Percentiles rank a stretch among this genome's conserved stretches.
Evolutionary conservation across 495 filamentous ascomycete genomes (phyloP).

Genomic region (Podospora didyma): DNA sequence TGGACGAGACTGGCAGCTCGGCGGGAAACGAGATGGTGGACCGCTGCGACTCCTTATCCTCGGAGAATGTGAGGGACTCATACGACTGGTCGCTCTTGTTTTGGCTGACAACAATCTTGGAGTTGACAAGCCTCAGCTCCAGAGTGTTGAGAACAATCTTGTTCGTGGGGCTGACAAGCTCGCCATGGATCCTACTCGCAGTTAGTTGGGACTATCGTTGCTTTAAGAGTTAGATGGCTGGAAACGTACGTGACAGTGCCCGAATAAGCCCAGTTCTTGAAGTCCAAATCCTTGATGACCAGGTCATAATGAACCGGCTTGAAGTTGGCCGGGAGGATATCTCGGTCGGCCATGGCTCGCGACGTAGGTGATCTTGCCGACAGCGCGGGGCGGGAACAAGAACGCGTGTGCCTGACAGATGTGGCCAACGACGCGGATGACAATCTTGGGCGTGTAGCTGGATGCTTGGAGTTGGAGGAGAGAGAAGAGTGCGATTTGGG

Average conservation of each 20-base stretch:
- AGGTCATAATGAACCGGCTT: constrained; percentile 85
- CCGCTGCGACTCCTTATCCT: constrained; percentile 77
- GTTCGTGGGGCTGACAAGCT: constrained; percentile 58
- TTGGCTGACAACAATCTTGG: constrained; percentile 42
- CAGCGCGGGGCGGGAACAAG: constrained; percentile 15
- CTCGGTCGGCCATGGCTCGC: constrained; percentile 47
- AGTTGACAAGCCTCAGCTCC: constrained; percentile 57
- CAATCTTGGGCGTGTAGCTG: background rate
- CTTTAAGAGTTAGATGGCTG: no score
- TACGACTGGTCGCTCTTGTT: constrained; percentile 47
- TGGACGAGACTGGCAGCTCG: constrained; percentile 56
- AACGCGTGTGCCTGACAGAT: no score
- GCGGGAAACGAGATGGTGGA: constrained; percentile 67
- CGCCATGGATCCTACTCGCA: constrained; percentile 49
- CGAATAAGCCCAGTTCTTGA: constrained; percentile 72
- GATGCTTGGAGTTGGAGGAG: background rate
- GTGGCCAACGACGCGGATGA: constrained; percentile 3
- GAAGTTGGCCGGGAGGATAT: constrained; percentile 56
- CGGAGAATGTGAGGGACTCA: constrained; percentile 62
- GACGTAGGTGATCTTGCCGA: constrained; percentile 1
- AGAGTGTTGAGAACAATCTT: constrained; percentile 73
- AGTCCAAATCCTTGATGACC: constrained; percentile 76
- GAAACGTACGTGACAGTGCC: constrained; percentile 67
- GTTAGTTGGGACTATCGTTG: no score
- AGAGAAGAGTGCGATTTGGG: background rate